Evolutionary conservation across 331 rosid genomes (phyloP), one percentile per base, ranked within the genome.

Genomic region (Saraca asoca): DNA sequence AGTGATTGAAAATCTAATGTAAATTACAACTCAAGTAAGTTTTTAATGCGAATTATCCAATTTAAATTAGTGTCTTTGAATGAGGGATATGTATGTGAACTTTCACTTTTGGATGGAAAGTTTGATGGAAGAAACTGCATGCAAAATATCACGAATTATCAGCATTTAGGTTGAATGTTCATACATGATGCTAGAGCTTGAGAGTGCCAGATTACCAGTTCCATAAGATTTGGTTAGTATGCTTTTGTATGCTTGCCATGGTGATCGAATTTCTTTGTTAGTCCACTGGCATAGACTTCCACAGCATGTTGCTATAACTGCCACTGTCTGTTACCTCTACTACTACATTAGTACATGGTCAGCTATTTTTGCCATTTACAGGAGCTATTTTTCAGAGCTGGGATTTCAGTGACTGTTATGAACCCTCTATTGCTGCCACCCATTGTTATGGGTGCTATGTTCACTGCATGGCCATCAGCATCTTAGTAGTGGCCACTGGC

Each of bases 91-190:
- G 13, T 42, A 9, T 11, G 18, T 45, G 19, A 10, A 14, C 35
- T 51, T 60, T 50, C 41, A 6, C 3, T 19, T 66, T 66, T 15
- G 49, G 39, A 35, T 16, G 62, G 68, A 42, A 58, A 66, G 62
- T 74, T 17, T 49, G 12, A 12, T 2, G 5, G 46, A 5, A 0
- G 15, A n/a, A 45, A 9, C n/a, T 45, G 19, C 7, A n/a, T 48
- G 20, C 52, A 48, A 3, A 48, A 48, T 15, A 15, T 48, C 52
- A 7, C 7, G 52, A 48, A 48, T n/a, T 48, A n/a, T 48, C 52
- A 43, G 5, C 15, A 12, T 43, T 39, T 43, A 43, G 49, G 64
- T 56, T 6, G 19, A 46, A 14, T 69, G 15, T 58, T 44, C 18
- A 7, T 29, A 16, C 46, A 15, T 16, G 5, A 9, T 19, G n/a